Evolutionary conservation across 495 filamentous ascomycete genomes (phyloP).

Genomic region (Thermothielavioides terrestris): DNA sequence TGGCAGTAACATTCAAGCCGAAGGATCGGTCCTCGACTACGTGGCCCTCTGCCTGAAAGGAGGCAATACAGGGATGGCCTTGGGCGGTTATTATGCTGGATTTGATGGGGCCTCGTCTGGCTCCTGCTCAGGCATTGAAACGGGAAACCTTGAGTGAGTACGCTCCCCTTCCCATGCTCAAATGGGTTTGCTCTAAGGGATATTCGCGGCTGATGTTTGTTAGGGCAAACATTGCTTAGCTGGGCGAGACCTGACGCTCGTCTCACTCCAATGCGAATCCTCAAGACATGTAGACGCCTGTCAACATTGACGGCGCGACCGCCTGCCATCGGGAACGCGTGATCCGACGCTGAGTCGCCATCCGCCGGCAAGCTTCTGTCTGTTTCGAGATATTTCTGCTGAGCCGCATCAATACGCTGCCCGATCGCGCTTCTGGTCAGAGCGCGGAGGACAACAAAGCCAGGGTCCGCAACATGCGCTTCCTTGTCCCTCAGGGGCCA

Average conservation of each 20-base stretch:
- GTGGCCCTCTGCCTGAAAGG: not conserved
- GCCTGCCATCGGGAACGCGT: no score
- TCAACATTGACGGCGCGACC: no score
- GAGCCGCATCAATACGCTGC: not conserved
- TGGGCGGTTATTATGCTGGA: no score
- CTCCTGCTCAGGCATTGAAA: no score
- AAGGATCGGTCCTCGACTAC: not conserved
- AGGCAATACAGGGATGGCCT: no score
- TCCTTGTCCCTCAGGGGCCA: not conserved
- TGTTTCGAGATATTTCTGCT: not conserved
- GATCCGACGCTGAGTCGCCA: not conserved
- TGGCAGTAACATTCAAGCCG: no score
- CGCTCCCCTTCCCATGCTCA: not conserved
- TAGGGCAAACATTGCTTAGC: no score
- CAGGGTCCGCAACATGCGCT: not conserved
- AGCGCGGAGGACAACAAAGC: not conserved
- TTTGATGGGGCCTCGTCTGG: no score
- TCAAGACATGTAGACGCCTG: not conserved
- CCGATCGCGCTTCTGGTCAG: no score
- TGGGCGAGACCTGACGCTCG: not conserved
- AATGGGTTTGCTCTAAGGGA: not conserved
- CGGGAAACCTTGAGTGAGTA: no score
- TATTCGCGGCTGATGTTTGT: not conserved
- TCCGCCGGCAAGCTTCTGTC: not conserved
- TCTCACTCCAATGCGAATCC: not conserved